Evolutionary conservation across 2,329 filamentous ascomycete species (phyloP), one percentile per base, ranked within the genome.

Genomic region (Sclerotinia minor): DNA sequence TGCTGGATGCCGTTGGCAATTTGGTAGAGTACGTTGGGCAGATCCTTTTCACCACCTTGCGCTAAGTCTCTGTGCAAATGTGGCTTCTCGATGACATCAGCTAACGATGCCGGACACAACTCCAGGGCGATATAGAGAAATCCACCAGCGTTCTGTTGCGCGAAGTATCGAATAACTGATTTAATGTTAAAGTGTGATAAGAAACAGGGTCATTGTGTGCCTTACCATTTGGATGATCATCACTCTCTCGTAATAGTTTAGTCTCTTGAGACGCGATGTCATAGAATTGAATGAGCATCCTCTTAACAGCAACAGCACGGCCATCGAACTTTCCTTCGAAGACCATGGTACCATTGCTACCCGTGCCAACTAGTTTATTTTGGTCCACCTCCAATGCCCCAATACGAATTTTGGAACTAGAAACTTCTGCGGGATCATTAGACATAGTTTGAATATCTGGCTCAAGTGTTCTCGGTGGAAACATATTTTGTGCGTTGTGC

Each of bases 111-210:
- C 50, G 94, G 92, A 75, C 95, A 99, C 7, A 96, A 86, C 79
- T 99, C 95, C 29, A 99, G 82, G 0, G 94, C 95, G 75, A 99
- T 99, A 78, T 99, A 99, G 49, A 98, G 84, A 79, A 99, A 99
- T 24, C 92, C 91, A 47, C 91, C 87, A 15, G 92, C 92, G 74
- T 91, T 89, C 74, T 97, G 92, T 74, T 97, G 94, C 60, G 94
- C 93, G 76, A 92, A 97, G 77, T 99, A 99, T 50, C 94, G 92
- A 72, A 99, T 96, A 53, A 99, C 94, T 88, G 67, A 5, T 41
- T 29, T 11, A 35, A 32, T 21, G 65, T 80, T 76, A 80, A 74
- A 64, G 69, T 64, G 41, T 55, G 35, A 21, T 41, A 29, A 24
- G 21, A 1, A 49, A 26, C 9, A 8, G 47, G 50, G 9, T 58